Conservation (phyloP, 345 rosid genomes). For the Melaleuca quinquenervia region DNA sequence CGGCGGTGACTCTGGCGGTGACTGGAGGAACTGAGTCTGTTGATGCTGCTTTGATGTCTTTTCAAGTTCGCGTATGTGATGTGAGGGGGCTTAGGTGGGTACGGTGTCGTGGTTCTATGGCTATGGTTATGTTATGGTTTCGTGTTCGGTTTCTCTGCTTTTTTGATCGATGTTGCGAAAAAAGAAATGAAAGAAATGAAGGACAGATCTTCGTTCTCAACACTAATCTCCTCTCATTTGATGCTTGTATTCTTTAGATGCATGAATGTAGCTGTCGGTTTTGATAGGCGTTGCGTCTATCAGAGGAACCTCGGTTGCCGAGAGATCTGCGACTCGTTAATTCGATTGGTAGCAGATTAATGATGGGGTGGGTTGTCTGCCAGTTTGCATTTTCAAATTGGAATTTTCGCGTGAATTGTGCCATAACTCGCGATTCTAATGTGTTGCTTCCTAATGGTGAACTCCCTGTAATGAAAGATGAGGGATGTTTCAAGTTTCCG, state of each 20-base stretch:
- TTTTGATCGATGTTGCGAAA: background rate
- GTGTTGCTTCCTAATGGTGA: background rate
- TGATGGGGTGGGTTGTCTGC: background rate
- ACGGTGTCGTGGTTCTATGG: background rate
- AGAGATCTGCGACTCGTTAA: background rate
- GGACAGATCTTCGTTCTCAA: background rate
- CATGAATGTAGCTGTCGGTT: background rate
- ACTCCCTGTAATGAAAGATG: background rate
- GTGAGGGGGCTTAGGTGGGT: background rate
- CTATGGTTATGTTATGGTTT: background rate
- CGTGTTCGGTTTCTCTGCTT: background rate
- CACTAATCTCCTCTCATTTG: background rate
- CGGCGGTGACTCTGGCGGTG: slow-evolving; percentile 35
- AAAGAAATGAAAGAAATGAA: background rate
- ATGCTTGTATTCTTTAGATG: background rate
- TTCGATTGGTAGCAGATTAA: background rate
- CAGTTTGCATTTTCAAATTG: background rate
- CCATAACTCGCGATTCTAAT: background rate
- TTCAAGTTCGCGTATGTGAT: background rate
- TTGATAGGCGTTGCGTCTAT: background rate
- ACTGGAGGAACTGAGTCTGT: background rate
- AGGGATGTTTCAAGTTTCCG: background rate
- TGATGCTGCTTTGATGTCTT: background rate
- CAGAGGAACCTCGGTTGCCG: background rate
- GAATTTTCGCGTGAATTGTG: background rate